Percentiles rank a stretch among this genome's conserved stretches.
Conservation (phyloP, 306 rosid genomes). For the Dryas alaskensis region DNA sequence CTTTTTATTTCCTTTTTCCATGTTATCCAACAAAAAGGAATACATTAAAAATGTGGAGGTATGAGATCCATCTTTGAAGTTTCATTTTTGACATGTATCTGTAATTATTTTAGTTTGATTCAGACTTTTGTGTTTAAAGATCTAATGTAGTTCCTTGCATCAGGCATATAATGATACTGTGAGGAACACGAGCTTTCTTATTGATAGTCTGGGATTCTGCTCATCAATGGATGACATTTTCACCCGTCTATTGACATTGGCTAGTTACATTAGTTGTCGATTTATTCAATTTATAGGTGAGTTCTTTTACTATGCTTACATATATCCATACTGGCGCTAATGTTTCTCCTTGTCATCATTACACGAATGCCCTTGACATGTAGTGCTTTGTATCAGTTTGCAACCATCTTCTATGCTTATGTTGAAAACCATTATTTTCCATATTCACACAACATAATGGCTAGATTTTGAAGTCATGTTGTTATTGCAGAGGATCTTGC, state of each 20-base stretch:
- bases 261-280: conserved; percentile 46
- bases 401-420: background rate
- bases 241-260: conserved; percentile 45
- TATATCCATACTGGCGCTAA: too few relatives aligned
- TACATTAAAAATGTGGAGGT: background rate
- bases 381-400: background rate
- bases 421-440: background rate
- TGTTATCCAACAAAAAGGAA: too few relatives aligned
- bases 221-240: conserved; percentile 50
- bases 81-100: background rate
- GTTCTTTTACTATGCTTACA: conserved; percentile 10
- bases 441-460: conserved; percentile 13
- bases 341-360: background rate
- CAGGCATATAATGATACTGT: conserved; percentile 40
- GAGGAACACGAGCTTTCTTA: conserved; percentile 21
- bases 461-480: conserved; percentile 26
- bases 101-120: conserved; percentile 14
- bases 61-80: background rate
- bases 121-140: background rate
- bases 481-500: conserved; percentile 68
- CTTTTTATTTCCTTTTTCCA: too few relatives aligned
- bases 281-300: conserved; percentile 53
- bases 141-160: conserved; percentile 25
- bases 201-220: conserved; percentile 26
- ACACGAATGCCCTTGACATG: background rate